phyloP scores from a whole-genome alignment of 2,329 filamentous ascomycete genomes.

The Cordyceps cicadae region DNA sequence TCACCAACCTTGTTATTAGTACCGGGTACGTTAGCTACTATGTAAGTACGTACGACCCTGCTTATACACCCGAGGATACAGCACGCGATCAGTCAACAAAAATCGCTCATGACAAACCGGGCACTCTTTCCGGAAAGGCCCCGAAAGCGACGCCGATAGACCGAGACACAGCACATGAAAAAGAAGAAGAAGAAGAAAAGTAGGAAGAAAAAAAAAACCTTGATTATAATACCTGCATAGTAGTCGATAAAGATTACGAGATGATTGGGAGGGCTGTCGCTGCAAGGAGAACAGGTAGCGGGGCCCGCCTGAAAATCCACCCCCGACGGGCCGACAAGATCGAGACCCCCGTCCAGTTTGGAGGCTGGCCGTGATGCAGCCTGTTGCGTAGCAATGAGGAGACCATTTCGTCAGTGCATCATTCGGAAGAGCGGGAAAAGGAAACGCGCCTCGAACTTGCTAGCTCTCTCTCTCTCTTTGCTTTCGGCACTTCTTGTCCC shows the following conservation, averaged over 20 bases:
- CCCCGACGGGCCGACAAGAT: conserved; percentile 9
- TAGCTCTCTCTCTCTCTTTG: too few species aligned
- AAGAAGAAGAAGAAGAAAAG: not conserved
- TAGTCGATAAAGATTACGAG: not conserved
- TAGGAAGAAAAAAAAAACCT: not conserved
- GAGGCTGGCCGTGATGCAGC: too few species aligned
- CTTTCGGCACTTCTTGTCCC: too few species aligned
- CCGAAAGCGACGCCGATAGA: not conserved
- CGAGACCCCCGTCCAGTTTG: not conserved
- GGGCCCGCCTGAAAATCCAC: not conserved
- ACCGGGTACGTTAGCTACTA: too few species aligned
- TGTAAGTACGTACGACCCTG: not conserved
- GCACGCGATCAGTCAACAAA: not conserved
- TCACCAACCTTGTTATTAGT: too few species aligned
- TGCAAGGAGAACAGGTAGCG: not conserved
- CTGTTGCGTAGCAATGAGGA: too few species aligned
- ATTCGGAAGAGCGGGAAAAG: not conserved
- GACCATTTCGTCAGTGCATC: not conserved
- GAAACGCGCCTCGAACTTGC: too few species aligned
- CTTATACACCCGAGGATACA: not conserved
- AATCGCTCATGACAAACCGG: not conserved
- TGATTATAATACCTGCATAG: not conserved
- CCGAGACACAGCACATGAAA: not conserved
- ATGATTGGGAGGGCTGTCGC: not conserved
- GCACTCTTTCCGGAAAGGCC: not conserved